phyloP scores from a whole-genome alignment of 768 basidiomycete species.

The Russula virescens region DNA sequence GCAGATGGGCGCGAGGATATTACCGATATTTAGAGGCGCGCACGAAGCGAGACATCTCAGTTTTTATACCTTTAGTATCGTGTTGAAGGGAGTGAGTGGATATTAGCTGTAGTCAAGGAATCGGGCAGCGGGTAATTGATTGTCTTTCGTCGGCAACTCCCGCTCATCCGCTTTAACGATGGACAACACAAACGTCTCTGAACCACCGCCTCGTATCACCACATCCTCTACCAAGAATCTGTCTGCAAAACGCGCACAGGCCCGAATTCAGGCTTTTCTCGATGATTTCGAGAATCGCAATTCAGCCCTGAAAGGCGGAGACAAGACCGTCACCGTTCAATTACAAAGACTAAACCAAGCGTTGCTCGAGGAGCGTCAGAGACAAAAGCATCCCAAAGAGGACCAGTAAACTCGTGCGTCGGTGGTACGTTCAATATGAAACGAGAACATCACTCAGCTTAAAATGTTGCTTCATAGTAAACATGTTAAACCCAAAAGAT shows the following conservation, averaged over 20 bases:
- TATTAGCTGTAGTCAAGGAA: background rate
- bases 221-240: constrained; percentile 20
- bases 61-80: background rate
- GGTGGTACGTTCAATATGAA: background rate
- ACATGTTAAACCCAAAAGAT: too few relatives aligned
- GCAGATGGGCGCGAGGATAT: constrained; percentile 27
- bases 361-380: constrained; percentile 29
- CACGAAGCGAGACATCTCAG: constrained; percentile 76
- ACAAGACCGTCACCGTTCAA: constrained; percentile 34
- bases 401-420: background rate
- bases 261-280: constrained; percentile 30
- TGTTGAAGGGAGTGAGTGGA: background rate
- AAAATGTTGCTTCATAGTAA: background rate
- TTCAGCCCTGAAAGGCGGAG: constrained; percentile 30
- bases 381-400: constrained; percentile 2
- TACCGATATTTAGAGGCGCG: constrained; percentile 83
- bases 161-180: constrained; percentile 1
- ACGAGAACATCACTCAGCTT: background rate
- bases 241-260: constrained; percentile 28
- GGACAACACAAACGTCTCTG: constrained; percentile 26
- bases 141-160: constrained; percentile 7
- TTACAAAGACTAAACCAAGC: constrained; percentile 34
- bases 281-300: constrained; percentile 31
- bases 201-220: constrained; percentile 20
- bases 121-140: too few relatives aligned